Evolutionary conservation across 2,329 filamentous ascomycete genomes (phyloP).

Genomic region (Xylariaceae sp.): DNA sequence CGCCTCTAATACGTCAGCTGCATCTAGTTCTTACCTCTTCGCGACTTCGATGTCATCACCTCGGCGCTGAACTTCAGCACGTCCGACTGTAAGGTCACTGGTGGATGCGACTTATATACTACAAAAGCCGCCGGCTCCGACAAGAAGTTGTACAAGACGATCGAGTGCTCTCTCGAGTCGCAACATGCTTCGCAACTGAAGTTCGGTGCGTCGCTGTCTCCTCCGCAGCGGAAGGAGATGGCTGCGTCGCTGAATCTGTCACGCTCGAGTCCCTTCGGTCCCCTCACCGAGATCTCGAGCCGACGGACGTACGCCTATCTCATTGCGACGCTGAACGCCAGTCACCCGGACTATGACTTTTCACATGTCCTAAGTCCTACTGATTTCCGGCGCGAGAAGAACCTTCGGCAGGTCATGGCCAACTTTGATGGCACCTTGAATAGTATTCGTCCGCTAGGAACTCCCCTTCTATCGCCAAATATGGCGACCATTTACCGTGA

Average conservation of each 20-base stretch:
- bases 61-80: constrained; percentile 95
- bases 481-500: constrained; percentile 39
- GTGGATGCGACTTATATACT: constrained; percentile 93
- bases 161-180: constrained; percentile 83
- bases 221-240: constrained; percentile 69
- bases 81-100: constrained; percentile 83
- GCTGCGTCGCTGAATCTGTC: constrained; percentile 68
- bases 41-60: constrained; percentile 86
- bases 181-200: constrained; percentile 86
- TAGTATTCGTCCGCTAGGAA: constrained; percentile 67
- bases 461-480: constrained; percentile 30
- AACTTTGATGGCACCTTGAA: constrained; percentile 82
- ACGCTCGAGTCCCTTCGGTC: constrained; percentile 85
- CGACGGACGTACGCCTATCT: constrained; percentile 92
- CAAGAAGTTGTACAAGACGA: constrained; percentile 95
- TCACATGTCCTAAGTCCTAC: constrained; percentile 82
- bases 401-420: constrained; percentile 74
- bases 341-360: constrained; percentile 95
- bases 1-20: constrained; percentile 2
- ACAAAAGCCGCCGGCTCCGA: constrained; percentile 93
- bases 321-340: constrained; percentile 93
- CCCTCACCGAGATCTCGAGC: constrained; percentile 79
- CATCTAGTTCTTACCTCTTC: constrained; percentile 78
- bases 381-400: constrained; percentile 84
- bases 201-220: constrained; percentile 80